Base-by-base conservation (phyloP, 306 rosid species). In the Prunus persica region DNA sequence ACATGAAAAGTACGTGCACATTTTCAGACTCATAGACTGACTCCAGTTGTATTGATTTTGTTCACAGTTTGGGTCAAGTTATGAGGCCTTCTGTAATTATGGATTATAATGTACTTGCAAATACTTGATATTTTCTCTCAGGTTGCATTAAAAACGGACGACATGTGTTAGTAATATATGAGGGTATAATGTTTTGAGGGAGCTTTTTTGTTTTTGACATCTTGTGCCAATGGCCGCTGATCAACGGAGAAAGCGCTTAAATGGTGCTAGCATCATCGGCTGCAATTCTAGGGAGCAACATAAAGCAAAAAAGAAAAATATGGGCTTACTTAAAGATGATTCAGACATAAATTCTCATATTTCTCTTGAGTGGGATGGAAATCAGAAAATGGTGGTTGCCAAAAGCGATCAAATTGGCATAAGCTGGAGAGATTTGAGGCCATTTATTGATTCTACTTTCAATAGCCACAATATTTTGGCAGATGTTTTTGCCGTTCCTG, bases 401-500 rank as follows among this genome's bases (percentile, higher is more conserved):
- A 95, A 89, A 85, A 83, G 82, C 81, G 96, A 91, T 34, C 99
- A 95, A 83, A 73, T 92, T 83, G 97, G 98, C 82, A 76, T 92
- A 80, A 86, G 88, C 71, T 75, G 93, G 97, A 95, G 91, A 83
- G 83, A 87, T 75, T 64, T 82, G 83, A 88, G 76, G 74, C 87
- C 96, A 50, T 89, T 79, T 87, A 41, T 73, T 43, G 73, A 71
- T 74, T 84, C 77, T 46, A 77, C 75, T 81, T 67, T 84, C 64
- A 78, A 70, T 62, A 87, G 82, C 24, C 84, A 83, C 78, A 81
- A 82, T 55, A 43, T 86, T 77, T 74, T 91, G 78, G 98, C 97
- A 57, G 99, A 95, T 67, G 88, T 87, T 76, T 74, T 85, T 76
- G 56, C 87, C 69, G 67, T 92, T 73, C 98, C 98, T 67, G 80